Percentiles rank a stretch among this genome's conserved stretches.
phyloP scores from a whole-genome alignment of 2,329 filamentous ascomycete genomes.

The Sporothrix sp. region DNA sequence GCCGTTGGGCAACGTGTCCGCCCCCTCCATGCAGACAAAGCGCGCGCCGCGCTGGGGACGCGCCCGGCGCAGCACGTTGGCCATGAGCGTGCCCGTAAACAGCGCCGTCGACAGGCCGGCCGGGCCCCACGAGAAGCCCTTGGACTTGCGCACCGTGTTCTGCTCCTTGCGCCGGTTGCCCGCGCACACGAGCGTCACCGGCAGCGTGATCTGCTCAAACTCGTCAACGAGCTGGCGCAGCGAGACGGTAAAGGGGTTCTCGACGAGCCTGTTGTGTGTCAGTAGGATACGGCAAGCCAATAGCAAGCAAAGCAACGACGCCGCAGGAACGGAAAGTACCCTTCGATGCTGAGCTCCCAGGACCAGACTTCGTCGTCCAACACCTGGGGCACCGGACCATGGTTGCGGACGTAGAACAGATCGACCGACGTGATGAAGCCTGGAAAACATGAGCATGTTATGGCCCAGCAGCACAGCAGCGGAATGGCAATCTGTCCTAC shows the following conservation, averaged over 20 bases:
- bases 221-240: slow-evolving; percentile 62
- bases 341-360: slow-evolving; percentile 79
- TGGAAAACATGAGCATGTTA: background rate
- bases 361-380: slow-evolving; percentile 60
- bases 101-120: slow-evolving; percentile 79
- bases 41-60: slow-evolving; percentile 59
- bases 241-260: slow-evolving; percentile 62
- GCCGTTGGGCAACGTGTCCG: slow-evolving; percentile 71
- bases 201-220: slow-evolving; percentile 75
- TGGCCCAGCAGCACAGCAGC: no score
- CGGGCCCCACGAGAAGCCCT: slow-evolving; percentile 89
- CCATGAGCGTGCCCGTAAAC: slow-evolving; percentile 74
- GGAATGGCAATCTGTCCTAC: background rate
- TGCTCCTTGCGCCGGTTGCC: slow-evolving; percentile 90
- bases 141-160: slow-evolving; percentile 80
- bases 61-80: slow-evolving; percentile 59
- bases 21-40: slow-evolving; percentile 87
- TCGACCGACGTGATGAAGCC: slow-evolving; percentile 83
- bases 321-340: slow-evolving; percentile 24
- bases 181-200: slow-evolving; percentile 82
- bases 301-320: background rate
- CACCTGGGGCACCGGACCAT: slow-evolving; percentile 72
- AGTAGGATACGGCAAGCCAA: background rate
- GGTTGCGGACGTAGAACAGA: slow-evolving; percentile 85
- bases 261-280: slow-evolving; percentile 44